Conservation (phyloP, 768 basidiomycete genomes). For the Clavulina sp. region DNA sequence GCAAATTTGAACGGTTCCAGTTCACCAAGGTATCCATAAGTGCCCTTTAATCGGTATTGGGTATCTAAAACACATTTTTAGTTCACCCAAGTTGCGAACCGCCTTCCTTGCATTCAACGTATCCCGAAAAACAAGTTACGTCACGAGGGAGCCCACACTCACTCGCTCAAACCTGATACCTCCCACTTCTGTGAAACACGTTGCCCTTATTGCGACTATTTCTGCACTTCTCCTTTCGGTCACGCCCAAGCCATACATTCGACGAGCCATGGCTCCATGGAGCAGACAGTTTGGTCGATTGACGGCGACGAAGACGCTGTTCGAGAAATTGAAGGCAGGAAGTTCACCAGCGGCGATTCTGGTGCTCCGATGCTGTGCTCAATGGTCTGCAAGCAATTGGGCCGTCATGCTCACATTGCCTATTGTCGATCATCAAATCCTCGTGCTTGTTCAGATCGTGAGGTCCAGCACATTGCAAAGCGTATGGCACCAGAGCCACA, state of each 20-base stretch:
- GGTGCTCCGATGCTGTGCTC: constrained; percentile 48
- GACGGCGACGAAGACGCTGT: constrained; percentile 1
- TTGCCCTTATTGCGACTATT: constrained; percentile 6
- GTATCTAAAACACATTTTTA: background rate
- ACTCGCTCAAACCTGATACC: background rate
- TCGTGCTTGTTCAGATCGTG: constrained; percentile 25
- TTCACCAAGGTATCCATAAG: constrained; percentile 6
- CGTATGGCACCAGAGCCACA: constrained; percentile 30
- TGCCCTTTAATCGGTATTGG: background rate
- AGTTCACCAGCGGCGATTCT: constrained; percentile 17
- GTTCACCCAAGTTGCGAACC: constrained; percentile 8
- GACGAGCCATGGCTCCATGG: constrained; percentile 7
- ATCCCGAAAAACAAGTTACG: constrained; percentile 3
- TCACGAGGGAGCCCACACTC: constrained; percentile 4
- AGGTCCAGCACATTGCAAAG: constrained; percentile 29
- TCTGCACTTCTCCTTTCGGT: constrained; percentile 7
- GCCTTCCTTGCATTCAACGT: constrained; percentile 1
- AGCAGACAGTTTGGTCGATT: constrained; percentile 3
- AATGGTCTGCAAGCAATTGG: constrained; percentile 35
- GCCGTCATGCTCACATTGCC: constrained; percentile 26
- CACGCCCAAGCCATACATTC: constrained; percentile 4
- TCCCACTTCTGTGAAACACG: constrained; percentile 5
- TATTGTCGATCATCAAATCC: constrained; percentile 23
- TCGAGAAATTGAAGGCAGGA: constrained; percentile 26
- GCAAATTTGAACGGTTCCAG: constrained; percentile 1